A percentile compares a stretch with the other conserved stretches of the same genome.
Evolutionary conservation across 2,329 filamentous ascomycete species (phyloP).

Genomic region (Fusarium fracticaudum): DNA sequence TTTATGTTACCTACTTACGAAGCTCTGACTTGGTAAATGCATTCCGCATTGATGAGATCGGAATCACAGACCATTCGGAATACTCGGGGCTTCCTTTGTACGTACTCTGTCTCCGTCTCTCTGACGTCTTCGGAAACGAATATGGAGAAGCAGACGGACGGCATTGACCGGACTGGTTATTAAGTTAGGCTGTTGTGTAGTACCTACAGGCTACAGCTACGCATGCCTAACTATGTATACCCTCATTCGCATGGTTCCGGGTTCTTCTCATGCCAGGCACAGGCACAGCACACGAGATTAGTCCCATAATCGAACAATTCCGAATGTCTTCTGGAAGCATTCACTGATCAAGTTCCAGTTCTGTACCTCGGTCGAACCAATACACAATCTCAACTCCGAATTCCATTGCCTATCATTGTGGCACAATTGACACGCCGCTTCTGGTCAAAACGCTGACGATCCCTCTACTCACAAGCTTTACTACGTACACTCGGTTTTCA

Average conservation of each 20-base stretch:
- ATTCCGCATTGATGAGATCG: constrained; percentile 11
- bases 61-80: constrained; percentile 7
- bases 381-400: background rate
- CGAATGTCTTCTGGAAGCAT: constrained; percentile 30
- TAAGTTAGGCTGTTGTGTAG: background rate
- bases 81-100: background rate
- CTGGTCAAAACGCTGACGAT: background rate
- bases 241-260: constrained; percentile 4
- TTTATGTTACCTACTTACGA: background rate
- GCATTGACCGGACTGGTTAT: background rate
- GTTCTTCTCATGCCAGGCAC: constrained; percentile 7
- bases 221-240: background rate
- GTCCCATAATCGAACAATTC: constrained; percentile 20
- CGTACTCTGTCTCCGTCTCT: background rate
- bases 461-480: background rate
- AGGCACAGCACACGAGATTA: background rate
- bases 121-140: background rate
- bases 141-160: background rate
- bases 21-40: background rate
- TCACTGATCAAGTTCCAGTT: background rate
- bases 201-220: background rate
- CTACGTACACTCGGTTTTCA: background rate
- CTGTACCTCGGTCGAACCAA: background rate
- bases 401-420: background rate
- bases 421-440: background rate